A percentile compares a stretch with the other conserved stretches of the same genome.
Evolutionary conservation across 345 rosid species (phyloP).

Genomic region (Eucalyptus lansdowneana): DNA sequence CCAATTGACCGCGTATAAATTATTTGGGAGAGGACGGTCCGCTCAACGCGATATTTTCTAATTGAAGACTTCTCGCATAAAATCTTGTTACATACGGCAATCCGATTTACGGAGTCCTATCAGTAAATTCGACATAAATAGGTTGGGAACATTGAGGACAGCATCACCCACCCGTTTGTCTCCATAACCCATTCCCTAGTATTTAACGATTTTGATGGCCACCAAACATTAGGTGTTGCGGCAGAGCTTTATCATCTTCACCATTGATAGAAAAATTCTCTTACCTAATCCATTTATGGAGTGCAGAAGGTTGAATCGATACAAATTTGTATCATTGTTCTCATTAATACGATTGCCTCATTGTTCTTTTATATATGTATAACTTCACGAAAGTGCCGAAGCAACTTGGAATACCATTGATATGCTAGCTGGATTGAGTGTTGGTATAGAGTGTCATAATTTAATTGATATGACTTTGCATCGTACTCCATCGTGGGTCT

Average conservation of each 20-base stretch:
- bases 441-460: no score
- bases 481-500: no score
- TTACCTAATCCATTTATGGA: not conserved
- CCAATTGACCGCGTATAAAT: not conserved
- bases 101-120: not conserved
- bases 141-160: not conserved
- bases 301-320: not conserved
- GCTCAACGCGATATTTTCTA: not conserved
- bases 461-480: no score
- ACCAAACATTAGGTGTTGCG: not conserved
- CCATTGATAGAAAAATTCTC: not conserved
- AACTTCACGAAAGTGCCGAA: no score
- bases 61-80: not conserved
- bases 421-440: no score
- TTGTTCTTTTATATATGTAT: no score
- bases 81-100: not conserved
- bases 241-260: not conserved
- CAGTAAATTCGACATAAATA: not conserved
- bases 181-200: not conserved
- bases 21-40: accelerated
- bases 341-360: no score
- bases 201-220: no score
- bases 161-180: not conserved
- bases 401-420: no score
- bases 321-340: no score